A percentile compares a stretch with the other conserved stretches of the same genome.
Evolutionary conservation across 306 rosid genomes (phyloP).

Genomic region (Castanospermum australe): DNA sequence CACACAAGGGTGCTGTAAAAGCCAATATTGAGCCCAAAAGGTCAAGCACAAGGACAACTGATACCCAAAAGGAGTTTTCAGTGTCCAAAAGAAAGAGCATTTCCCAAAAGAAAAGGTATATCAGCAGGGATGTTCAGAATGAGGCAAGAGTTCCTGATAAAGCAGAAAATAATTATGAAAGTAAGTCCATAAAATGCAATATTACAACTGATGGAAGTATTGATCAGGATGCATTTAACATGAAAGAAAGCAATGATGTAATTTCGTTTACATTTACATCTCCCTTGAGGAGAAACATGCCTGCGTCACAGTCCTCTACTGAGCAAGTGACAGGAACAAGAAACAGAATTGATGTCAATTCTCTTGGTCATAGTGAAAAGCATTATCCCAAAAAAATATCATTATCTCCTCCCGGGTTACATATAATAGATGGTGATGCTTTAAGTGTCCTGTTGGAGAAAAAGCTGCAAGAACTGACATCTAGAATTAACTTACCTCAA

Average conservation of each 20-base stretch:
- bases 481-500: conserved; percentile 54
- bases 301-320: conserved; percentile 40
- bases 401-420: conserved; percentile 47
- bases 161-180: conserved; percentile 30
- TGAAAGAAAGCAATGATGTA: conserved; percentile 62
- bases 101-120: conserved; percentile 42
- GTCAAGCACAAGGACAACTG: conserved; percentile 40
- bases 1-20: conserved; percentile 42
- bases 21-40: conserved; percentile 46
- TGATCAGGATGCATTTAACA: conserved; percentile 41
- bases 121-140: conserved; percentile 28
- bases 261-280: conserved; percentile 89
- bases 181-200: conserved; percentile 59
- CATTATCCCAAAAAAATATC: conserved; percentile 36
- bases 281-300: conserved; percentile 61
- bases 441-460: conserved; percentile 78
- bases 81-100: conserved; percentile 35
- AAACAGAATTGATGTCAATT: conserved; percentile 39
- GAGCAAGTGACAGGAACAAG: conserved; percentile 36
- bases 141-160: conserved; percentile 41
- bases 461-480: conserved; percentile 78
- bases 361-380: conserved; percentile 37
- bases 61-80: conserved; percentile 42
- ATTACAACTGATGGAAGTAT: conserved; percentile 45
- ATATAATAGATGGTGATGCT: conserved; percentile 57